Evolutionary conservation across 768 basidiomycete species (phyloP), one percentile per base, ranked within the genome.

Genomic region (Macrolepiota albuminosa): DNA sequence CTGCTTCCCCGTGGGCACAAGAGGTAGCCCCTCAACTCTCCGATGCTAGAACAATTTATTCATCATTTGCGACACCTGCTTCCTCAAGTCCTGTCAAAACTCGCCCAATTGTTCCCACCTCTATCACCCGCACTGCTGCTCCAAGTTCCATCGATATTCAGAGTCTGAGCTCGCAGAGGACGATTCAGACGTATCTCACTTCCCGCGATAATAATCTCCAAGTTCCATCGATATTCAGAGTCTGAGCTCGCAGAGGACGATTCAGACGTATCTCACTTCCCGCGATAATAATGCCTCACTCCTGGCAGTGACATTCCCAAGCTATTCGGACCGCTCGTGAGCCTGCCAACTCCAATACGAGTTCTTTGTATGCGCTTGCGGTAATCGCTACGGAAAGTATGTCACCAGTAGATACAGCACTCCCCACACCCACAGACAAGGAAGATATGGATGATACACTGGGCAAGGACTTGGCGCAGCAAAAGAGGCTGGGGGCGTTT

Each of bases 401-500:
- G 7, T 72, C 72, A 0, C 68, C 74, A 42, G 63, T 61, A 2
- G 68, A 63, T 39, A 71, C 71, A 31, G 70, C 67, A 21, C 68
- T 72, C 9, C 67, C 68, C 10, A 75, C 73, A 2, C 74, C 73
- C 34, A 60, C 68, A 2, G 73, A 75, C 45, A 67, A 46, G 11
- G 45, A 59, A 53, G 62, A 49, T 40, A 21, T 60, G 46, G 49
- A 46, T 1, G 62, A 62, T 16, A 46, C 24, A 6, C 16, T 59
- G 11, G 59, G 43, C n/a, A 63, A 54, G 59, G 63, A 66, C 7
- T 24, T 67, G 24, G 54, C 26, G 53, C 63, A 63, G 21, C 56
- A 50, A 43, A 57, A 63, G n/a, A 47, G 58, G 54, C 50, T 60
- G 58, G 37, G 62, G 29, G 56, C 29, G 36, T 31, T 64, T 24